Evolutionary conservation across 2,329 filamentous ascomycete genomes (phyloP).

Genomic region (Hypoxylon sp.): DNA sequence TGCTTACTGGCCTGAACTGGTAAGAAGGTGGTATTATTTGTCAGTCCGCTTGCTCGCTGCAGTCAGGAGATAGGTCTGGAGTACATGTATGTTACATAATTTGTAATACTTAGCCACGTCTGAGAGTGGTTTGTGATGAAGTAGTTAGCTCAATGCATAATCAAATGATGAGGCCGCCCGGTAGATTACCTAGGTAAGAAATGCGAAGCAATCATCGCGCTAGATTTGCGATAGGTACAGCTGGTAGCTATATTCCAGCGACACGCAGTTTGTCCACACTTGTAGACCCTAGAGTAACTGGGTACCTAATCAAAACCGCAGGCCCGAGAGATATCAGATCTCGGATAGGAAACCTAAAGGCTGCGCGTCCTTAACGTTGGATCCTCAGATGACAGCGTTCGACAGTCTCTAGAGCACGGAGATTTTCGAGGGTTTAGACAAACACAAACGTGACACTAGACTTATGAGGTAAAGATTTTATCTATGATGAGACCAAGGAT

Average conservation of each 20-base stretch:
- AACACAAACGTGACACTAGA: neutral
- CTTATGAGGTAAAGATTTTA: conserved; percentile 1
- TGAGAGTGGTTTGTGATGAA: conserved; percentile 9
- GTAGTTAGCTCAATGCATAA: conserved; percentile 3
- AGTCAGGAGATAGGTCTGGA: conserved; percentile 13
- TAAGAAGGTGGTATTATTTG: conserved; percentile 10
- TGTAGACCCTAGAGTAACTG: too few species aligned
- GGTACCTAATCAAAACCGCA: too few species aligned
- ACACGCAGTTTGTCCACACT: neutral
- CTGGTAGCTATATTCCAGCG: neutral
- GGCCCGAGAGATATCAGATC: too few species aligned
- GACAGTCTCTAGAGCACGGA: neutral
- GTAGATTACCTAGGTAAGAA: neutral
- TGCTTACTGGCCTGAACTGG: conserved; percentile 38
- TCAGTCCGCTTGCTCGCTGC: conserved; percentile 1
- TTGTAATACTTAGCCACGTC: conserved; percentile 3
- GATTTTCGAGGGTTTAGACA: neutral
- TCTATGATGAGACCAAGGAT: conserved; percentile 7
- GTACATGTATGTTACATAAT: conserved; percentile 11
- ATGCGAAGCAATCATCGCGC: neutral
- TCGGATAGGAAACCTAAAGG: too few species aligned
- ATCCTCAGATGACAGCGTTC: neutral
- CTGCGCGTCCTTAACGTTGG: too few species aligned
- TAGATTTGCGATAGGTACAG: neutral
- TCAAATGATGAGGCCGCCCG: neutral